A percentile compares a stretch with the other conserved stretches of the same genome.
Conservation (phyloP, 2,329 filamentous ascomycete genomes). For the Fusarium sp. region DNA sequence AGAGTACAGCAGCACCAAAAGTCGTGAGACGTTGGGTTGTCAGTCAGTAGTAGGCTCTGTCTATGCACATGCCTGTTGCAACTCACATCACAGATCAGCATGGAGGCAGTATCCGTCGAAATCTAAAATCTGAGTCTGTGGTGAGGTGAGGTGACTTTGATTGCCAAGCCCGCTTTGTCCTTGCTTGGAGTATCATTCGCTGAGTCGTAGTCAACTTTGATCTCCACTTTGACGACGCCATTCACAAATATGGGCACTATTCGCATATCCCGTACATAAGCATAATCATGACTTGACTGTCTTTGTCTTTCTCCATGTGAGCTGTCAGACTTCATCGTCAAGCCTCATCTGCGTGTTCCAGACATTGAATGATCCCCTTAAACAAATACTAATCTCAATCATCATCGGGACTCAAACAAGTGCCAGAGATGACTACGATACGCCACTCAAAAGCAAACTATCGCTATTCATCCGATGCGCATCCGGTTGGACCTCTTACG, state of each 20-base stretch:
- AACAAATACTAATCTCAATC: slow-evolving; percentile 25
- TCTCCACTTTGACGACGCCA: slow-evolving; percentile 21
- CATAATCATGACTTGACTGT: slow-evolving; percentile 14
- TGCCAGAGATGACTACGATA: not conserved
- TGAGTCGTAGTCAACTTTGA: slow-evolving; percentile 7
- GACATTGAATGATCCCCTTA: slow-evolving; percentile 15
- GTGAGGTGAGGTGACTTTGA: slow-evolving; percentile 3
- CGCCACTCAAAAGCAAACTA: slow-evolving; percentile 8
- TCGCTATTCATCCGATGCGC: slow-evolving; percentile 18
- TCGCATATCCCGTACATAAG: slow-evolving; percentile 14
- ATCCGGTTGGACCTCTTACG: slow-evolving; percentile 22
- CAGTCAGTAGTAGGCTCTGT: slow-evolving; percentile 3
- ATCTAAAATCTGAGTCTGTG: slow-evolving; percentile 18
- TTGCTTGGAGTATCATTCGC: slow-evolving; percentile 15
- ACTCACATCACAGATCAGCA: slow-evolving; percentile 10
- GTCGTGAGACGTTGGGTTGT: slow-evolving; percentile 39
- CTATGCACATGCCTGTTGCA: not conserved
- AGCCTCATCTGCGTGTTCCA: slow-evolving; percentile 34
- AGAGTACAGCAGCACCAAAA: slow-evolving; percentile 18
- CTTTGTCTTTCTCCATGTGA: slow-evolving; percentile 11
- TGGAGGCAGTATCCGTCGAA: not conserved
- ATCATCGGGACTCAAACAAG: slow-evolving; percentile 19
- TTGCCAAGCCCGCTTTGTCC: slow-evolving; percentile 18
- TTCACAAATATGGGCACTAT: slow-evolving; percentile 40
- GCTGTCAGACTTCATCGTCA: slow-evolving; percentile 27